A percentile compares a stretch with the other conserved stretches of the same genome.
phyloP scores from a whole-genome alignment of 2,329 filamentous ascomycete genomes.

The Phialophora expanda region DNA sequence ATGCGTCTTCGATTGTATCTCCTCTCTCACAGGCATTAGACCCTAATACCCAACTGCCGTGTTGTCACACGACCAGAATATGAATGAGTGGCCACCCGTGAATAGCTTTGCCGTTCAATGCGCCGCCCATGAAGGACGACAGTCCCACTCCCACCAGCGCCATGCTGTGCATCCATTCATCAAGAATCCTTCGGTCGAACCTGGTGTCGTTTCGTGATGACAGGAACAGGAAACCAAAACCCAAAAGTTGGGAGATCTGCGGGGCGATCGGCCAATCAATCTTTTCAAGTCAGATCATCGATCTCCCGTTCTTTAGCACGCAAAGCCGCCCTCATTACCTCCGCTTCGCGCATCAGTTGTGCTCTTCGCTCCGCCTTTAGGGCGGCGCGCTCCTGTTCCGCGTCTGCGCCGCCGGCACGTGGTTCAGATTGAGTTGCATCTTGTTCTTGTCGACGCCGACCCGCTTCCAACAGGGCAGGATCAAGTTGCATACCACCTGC shows the following conservation, averaged over 20 bases:
- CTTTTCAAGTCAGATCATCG: conserved; percentile 55
- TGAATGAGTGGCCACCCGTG: neutral
- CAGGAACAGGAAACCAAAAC: conserved; percentile 8
- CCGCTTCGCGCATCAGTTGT: conserved; percentile 70
- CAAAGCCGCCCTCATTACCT: conserved; percentile 74
- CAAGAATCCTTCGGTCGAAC: conserved; percentile 11
- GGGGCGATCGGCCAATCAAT: neutral
- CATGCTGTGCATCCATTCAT: conserved; percentile 21
- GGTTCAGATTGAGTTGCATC: conserved; percentile 11
- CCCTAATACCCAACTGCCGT: neutral
- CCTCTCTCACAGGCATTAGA: neutral
- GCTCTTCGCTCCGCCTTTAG: conserved; percentile 39
- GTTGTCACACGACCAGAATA: neutral
- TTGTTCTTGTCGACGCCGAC: conserved; percentile 43
- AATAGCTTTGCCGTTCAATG: neutral
- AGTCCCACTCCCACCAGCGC: conserved; percentile 26
- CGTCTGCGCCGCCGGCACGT: neutral
- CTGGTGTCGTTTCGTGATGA: neutral
- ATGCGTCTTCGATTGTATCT: neutral
- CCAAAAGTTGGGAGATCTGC: neutral
- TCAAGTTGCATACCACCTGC: conserved; percentile 50
- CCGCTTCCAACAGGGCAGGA: conserved; percentile 45
- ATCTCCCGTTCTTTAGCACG: conserved; percentile 76
- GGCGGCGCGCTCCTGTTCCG: conserved; percentile 16
- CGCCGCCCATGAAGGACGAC: neutral